Evolutionary conservation across 805 yeast species (phyloP), one percentile per base, ranked within the genome.

Genomic region (Cyberlindnera nakhonratchasimensis): DNA sequence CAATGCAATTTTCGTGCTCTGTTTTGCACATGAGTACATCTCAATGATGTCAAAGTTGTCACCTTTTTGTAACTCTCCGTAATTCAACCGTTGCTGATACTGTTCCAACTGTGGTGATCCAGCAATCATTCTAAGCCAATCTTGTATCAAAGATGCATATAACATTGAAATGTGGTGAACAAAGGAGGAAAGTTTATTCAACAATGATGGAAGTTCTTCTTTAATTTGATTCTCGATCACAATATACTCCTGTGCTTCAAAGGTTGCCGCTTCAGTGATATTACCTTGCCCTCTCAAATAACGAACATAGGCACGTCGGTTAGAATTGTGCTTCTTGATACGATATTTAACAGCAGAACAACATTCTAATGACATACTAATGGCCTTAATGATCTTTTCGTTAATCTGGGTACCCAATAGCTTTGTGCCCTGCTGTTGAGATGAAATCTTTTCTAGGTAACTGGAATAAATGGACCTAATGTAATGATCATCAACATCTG

Each of bases 11-110:
- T 55, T 63, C 2, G 62, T 62, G 28, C 44, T 48, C 22, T 54
- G 58, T 33, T 63, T 57, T 7, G 68, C 51, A 2, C 51, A 38
- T 0, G 65, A 55, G 43, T 57, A 66, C 26, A 53, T 32, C 43
- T 66, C 67, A 23, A 67, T 49, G 12, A 69, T 64, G 43, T 67
- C 72, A 40, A 64, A 62, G 42, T 65, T 61, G 36, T 60, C 64
- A 13, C 66, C 65, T 3, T 48, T 35, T 6, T 46, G 52, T 13
- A 53, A 28, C 12, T 45, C 54, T 6, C 47, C 47, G 2, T 29
- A 23, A 9, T 46, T 40, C 8, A 55, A n/a, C 12, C 32, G 34
- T 20, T 55, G 52, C 4, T 53, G 41, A 40, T 61, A 66, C 23
- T 54, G 55, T 6, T 52, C 46, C 18, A 64, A 19, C 13, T 54